Evolutionary conservation across 768 basidiomycete species (phyloP), one percentile per base, ranked within the genome.

Genomic region (Chalciporus sphaerocephalus): DNA sequence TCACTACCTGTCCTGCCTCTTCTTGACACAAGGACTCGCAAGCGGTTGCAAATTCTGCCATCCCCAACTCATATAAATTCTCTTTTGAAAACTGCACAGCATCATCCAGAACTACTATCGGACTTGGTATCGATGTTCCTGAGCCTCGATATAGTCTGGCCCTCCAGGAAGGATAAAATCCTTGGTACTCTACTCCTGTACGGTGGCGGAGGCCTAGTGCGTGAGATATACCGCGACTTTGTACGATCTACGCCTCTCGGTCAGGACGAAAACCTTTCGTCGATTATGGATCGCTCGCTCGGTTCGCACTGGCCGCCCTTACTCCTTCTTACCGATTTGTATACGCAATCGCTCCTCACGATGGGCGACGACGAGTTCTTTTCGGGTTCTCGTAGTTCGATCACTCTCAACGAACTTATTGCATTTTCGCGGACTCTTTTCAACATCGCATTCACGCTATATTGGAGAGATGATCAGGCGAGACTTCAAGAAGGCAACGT

Each of bases 281-380:
- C 67, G 2, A 50, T 74, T 20, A 67, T 58, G 46, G 74, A 83
- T 48, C 63, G 74, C 0, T 59, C 68, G 2, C 67, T 78, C 42
- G 69, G 67, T 0, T 20, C 63, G 0, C 63, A 70, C 9, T 92
- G 88, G 81, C 75, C 83, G 0, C 73, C 87, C 2, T 65, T 98
- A 1, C 69, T 97, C 7, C 76, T 96, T 44, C 76, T 94, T 7
- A 75, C 80, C 1, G 85, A 94, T 40, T 64, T 96, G 10, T 95
- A 96, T 64, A 76, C 81, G 2, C 87, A 94, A 48, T 79, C 83
- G 1, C 76, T 98, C 24, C 72, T 92, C 24, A 92, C 92, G 0
- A 89, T 98, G 77, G 90, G 90, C 1, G 96, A 99, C 56, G 95
- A 97, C 66, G 96, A 98, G 62, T 98, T 98, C 70, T 96, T 96